Evolutionary conservation across 2,329 filamentous ascomycete genomes (phyloP).

Genomic region (Ophiostoma tasmaniense): DNA sequence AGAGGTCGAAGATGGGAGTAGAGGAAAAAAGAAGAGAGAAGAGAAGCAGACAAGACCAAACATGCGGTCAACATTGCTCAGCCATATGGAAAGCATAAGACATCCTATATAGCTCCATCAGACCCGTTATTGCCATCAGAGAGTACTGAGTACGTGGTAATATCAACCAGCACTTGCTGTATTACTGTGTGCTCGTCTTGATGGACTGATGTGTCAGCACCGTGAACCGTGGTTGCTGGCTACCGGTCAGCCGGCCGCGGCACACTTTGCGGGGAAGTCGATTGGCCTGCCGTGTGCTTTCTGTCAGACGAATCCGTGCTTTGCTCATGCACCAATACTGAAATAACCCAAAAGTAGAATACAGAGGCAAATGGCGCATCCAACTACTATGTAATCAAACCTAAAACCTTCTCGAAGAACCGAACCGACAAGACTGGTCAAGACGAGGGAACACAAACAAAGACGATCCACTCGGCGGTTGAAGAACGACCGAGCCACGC

Average conservation of each 20-base stretch:
- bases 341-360: not conserved
- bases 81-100: not conserved
- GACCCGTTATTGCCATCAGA: not conserved
- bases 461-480: constrained; percentile 12
- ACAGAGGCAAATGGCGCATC: not conserved
- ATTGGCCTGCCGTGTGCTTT: not conserved
- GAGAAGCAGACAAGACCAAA: not conserved
- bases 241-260: not conserved
- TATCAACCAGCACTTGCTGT: not conserved
- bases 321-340: too few species aligned
- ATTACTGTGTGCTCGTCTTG: too few species aligned
- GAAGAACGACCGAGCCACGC: constrained; percentile 17
- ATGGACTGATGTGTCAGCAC: not conserved
- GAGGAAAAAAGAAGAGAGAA: not conserved
- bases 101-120: not conserved
- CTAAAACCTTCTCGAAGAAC: not conserved
- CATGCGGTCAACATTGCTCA: not conserved
- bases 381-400: not conserved
- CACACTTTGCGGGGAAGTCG: not conserved
- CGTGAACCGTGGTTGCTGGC: not conserved
- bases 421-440: not conserved
- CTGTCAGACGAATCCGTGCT: not conserved
- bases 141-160: too few species aligned
- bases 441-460: not conserved
- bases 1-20: not conserved